These are phyloP conservation scores for Tetramitus jugosus DNA, from an alignment of 208 protist species.

Conservation along the genomic window DNA sequence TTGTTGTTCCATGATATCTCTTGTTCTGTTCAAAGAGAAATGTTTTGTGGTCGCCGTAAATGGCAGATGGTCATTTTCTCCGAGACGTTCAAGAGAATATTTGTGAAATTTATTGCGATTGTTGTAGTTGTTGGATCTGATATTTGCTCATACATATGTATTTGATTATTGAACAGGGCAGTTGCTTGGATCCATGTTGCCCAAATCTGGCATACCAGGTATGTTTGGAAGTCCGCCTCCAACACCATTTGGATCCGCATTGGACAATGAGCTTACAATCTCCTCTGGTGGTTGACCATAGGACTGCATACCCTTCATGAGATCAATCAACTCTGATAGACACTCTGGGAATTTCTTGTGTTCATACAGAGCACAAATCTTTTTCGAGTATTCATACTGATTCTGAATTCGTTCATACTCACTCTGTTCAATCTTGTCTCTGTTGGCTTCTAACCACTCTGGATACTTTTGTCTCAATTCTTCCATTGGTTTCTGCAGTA, in stretches of 20 bases:
- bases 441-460: neutral
- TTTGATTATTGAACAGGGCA: too few species aligned
- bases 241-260: neutral
- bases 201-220: neutral
- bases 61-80: too few species aligned
- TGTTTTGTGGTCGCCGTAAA: too few species aligned
- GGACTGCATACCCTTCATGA: constrained; percentile 15
- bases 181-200: too few species aligned
- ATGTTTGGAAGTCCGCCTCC: neutral
- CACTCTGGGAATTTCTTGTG: neutral
- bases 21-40: too few species aligned
- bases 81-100: too few species aligned
- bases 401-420: neutral
- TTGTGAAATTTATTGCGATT: too few species aligned
- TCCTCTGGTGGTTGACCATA: constrained; percentile 15
- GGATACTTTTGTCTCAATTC: constrained; percentile 19
- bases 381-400: neutral
- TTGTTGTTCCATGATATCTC: too few species aligned
- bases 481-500: constrained; percentile 5
- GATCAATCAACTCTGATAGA: neutral
- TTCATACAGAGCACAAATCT: constrained; percentile 14
- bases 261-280: neutral
- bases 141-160: too few species aligned
- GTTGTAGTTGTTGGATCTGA: too few species aligned
- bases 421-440: neutral